Percentiles rank a stretch among this genome's conserved stretches.
phyloP scores from a whole-genome alignment of 75 land plant species.

The Selaginella tamariscina region DNA sequence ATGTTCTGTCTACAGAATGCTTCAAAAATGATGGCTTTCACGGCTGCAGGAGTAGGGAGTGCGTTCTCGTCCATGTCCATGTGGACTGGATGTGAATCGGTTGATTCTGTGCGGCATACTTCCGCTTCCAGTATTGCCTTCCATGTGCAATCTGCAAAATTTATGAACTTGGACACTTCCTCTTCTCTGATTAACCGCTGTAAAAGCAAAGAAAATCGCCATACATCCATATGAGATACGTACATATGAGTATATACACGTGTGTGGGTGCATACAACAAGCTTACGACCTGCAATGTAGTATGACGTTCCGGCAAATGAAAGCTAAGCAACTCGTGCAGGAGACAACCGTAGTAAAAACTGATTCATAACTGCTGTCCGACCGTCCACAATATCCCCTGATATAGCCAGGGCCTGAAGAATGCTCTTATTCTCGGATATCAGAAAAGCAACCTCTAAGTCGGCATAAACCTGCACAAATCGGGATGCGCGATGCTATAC shows the following conservation, averaged over 20 bases:
- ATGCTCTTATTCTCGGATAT: conserved; percentile 75
- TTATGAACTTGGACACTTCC: conserved; percentile 17
- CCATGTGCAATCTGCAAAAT: conserved; percentile 13
- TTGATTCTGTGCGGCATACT: conserved; percentile 27
- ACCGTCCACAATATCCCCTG: conserved; percentile 68
- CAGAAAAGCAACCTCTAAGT: conserved; percentile 91
- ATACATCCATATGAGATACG: too few species aligned
- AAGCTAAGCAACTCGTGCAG: conserved; percentile 87
- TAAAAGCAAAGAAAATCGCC: too few species aligned
- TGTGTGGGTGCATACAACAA: not conserved
- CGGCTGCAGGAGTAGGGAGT: conserved; percentile 53
- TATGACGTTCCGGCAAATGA: conserved; percentile 86
- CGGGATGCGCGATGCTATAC: not conserved
- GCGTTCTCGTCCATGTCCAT: conserved; percentile 76
- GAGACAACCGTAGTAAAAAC: conserved; percentile 86
- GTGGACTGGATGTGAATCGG: conserved; percentile 31
- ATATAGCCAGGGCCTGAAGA: conserved; percentile 50
- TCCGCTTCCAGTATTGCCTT: conserved; percentile 39
- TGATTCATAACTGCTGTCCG: conserved; percentile 76
- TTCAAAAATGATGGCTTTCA: conserved; percentile 78
- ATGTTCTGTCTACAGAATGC: conserved; percentile 93
- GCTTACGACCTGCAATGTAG: conserved; percentile 43
- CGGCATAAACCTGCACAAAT: conserved; percentile 71
- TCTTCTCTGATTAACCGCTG: conserved; percentile 21
- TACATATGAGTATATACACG: too few species aligned